A percentile compares a stretch with the other conserved stretches of the same genome.
Conservation (phyloP, 176 grass and related monocot species). For the Melocanna baccifera region DNA sequence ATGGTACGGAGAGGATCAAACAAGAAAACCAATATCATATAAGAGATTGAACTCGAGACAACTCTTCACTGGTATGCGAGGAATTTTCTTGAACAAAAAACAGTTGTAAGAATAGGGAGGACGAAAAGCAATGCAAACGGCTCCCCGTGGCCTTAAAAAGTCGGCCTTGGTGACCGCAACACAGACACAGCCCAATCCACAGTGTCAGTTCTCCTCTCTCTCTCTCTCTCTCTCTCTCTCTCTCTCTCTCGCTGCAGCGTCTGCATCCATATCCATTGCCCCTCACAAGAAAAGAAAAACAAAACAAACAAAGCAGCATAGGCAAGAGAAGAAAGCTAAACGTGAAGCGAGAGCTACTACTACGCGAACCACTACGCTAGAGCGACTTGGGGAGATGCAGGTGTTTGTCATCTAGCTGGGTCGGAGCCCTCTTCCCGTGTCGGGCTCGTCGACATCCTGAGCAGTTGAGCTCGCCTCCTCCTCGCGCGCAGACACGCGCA, state of each 20-base stretch:
- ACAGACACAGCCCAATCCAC: slow-evolving; percentile 1
- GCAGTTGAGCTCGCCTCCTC: not conserved
- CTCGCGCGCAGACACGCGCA: slow-evolving; percentile 2
- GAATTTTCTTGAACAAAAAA: too few relatives aligned
- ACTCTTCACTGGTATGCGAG: too few relatives aligned
- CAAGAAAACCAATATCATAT: too few relatives aligned
- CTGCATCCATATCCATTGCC: slow-evolving; percentile 35
- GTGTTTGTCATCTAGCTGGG: slow-evolving; percentile 29
- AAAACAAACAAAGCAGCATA: slow-evolving; percentile 5
- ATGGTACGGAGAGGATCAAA: too few relatives aligned
- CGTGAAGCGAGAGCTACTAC: not conserved
- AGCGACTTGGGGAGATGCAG: slow-evolving; percentile 4
- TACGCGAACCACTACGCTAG: slow-evolving; percentile 19
- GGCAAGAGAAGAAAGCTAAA: not conserved
- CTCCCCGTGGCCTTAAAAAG: not conserved
- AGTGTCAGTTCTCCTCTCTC: too few relatives aligned
- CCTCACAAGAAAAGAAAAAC: not conserved
- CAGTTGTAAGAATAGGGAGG: too few relatives aligned
- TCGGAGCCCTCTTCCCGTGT: slow-evolving; percentile 18
- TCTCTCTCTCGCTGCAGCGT: slow-evolving; percentile 13
- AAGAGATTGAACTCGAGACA: too few relatives aligned
- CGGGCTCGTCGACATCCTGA: not conserved
- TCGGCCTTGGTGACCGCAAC: slow-evolving; percentile 34
- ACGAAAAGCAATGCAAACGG: not conserved
- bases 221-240: not conserved